A percentile compares a stretch with the other conserved stretches of the same genome.
phyloP scores from a whole-genome alignment of 208 protist genomes.

The Angomonas ambiguus region DNA sequence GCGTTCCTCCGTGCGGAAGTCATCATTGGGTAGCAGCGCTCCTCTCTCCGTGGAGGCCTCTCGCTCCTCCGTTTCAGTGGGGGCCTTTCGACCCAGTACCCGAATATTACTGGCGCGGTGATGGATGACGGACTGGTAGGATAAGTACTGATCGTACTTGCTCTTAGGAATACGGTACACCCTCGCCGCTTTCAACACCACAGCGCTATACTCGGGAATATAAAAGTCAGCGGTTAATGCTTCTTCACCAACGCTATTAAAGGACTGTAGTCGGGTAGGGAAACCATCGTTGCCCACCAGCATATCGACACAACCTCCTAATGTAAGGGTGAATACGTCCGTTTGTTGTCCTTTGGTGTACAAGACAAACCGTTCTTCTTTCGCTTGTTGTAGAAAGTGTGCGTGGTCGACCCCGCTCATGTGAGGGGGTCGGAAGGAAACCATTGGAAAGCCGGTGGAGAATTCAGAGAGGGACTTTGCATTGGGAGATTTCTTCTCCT shows the following conservation, averaged over 20 bases:
- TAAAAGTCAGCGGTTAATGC: conserved; percentile 61
- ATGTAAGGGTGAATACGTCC: conserved; percentile 58
- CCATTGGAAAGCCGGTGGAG: background rate
- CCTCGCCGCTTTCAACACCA: conserved; percentile 59
- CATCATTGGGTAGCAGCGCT: background rate
- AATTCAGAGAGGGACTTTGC: background rate
- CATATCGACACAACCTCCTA: conserved; percentile 68
- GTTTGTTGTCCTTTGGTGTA: conserved; percentile 57
- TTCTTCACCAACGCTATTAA: conserved; percentile 69
- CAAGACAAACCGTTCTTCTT: conserved; percentile 49
- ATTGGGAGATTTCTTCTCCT: background rate
- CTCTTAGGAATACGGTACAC: conserved; percentile 54
- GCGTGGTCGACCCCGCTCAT: conserved; percentile 19
- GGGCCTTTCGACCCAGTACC: background rate
- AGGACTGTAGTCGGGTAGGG: conserved; percentile 43
- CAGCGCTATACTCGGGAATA: conserved; percentile 70
- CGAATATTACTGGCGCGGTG: conserved; percentile 8
- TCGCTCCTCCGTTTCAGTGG: background rate
- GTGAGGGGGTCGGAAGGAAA: background rate
- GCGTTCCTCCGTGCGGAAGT: background rate
- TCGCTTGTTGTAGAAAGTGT: conserved; percentile 31
- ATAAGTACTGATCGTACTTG: conserved; percentile 58
- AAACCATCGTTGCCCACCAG: conserved; percentile 59
- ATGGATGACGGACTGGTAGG: conserved; percentile 15
- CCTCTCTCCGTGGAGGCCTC: background rate